phyloP scores from a whole-genome alignment of 257 asterid genomes.

The Misopates orontium region DNA sequence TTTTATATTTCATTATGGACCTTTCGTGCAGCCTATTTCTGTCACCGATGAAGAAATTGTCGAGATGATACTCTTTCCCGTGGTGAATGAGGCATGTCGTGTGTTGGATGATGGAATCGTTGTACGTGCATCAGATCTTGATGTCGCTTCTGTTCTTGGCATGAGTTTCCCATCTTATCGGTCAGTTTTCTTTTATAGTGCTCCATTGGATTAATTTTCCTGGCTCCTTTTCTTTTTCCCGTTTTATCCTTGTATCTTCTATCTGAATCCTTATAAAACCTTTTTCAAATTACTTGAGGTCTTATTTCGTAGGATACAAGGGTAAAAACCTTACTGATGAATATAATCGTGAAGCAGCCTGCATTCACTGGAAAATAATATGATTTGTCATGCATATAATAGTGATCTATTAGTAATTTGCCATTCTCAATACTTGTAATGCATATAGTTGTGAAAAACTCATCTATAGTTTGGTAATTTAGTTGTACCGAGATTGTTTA shows the following conservation, averaged over 20 bases:
- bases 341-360: not conserved
- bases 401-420: slow-evolving; percentile 1
- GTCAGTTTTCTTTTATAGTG: slow-evolving; percentile 45
- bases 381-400: no score
- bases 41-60: slow-evolving; percentile 82
- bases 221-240: not conserved
- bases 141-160: slow-evolving; percentile 88
- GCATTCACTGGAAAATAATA: no score
- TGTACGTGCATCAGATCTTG: slow-evolving; percentile 92
- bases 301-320: not conserved
- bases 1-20: slow-evolving; percentile 1
- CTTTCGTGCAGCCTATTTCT: slow-evolving; percentile 72
- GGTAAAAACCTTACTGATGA: not conserved
- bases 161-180: slow-evolving; percentile 96
- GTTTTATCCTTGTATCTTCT: not conserved
- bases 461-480: slow-evolving; percentile 5
- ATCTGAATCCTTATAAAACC: slow-evolving; percentile 7
- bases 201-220: not conserved
- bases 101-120: slow-evolving; percentile 85
- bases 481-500: slow-evolving; percentile 3
- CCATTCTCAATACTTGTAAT: slow-evolving; percentile 6
- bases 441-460: slow-evolving; percentile 12
- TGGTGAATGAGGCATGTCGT: slow-evolving; percentile 94
- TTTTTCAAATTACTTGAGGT: slow-evolving; percentile 6
- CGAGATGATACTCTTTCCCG: slow-evolving; percentile 92